These are phyloP conservation scores for Neurospora sp. DNA, from an alignment of 495 filamentous ascomycete species.

Conservation along the genomic window DNA sequence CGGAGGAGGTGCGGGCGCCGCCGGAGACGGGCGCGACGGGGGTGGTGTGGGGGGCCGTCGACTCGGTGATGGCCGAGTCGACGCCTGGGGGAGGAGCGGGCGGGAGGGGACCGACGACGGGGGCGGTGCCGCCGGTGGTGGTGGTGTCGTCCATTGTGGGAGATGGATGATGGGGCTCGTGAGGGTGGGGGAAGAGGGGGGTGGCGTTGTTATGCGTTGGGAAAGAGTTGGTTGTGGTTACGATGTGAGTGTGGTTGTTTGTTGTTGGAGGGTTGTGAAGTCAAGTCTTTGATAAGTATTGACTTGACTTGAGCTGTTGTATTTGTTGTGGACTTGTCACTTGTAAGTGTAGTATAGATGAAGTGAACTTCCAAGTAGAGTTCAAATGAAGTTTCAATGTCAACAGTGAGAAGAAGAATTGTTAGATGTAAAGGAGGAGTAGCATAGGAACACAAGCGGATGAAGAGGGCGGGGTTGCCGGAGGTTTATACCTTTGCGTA, in stretches of 20 bases:
- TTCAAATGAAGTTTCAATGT: neutral
- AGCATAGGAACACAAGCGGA: neutral
- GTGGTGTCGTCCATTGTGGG: neutral
- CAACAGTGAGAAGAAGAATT: neutral
- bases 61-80: neutral
- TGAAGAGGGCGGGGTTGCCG: neutral
- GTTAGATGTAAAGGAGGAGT: neutral
- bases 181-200: neutral
- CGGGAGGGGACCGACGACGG: neutral
- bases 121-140: neutral
- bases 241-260: neutral
- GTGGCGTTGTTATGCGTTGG: neutral
- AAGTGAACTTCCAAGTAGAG: neutral
- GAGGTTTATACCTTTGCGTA: neutral
- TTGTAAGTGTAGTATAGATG: neutral
- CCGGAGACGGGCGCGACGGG: neutral
- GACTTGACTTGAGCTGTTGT: neutral
- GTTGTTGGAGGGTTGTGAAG: neutral
- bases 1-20: neutral
- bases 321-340: neutral
- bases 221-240: neutral
- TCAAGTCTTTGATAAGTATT: neutral
- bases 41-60: neutral
- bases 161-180: neutral
- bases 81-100: neutral